Percentiles rank a stretch among this genome's conserved stretches.
These are phyloP conservation scores for Echites panduratus DNA, from an alignment of 257 asterid genomes.

Conservation along the genomic window DNA sequence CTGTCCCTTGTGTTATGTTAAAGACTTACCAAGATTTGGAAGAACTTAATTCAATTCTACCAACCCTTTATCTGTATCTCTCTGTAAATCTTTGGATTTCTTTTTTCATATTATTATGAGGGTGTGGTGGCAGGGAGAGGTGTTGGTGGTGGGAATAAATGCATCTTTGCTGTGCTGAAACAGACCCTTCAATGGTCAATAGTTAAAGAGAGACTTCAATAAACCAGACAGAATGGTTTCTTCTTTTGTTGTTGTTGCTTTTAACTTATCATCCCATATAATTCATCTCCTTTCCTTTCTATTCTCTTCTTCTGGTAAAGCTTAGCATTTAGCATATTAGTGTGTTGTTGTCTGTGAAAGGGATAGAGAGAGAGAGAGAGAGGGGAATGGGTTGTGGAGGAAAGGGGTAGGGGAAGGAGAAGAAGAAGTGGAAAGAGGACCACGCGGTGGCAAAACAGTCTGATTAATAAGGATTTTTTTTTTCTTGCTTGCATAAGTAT, in stretches of 20 bases:
- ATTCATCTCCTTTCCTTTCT: neutral
- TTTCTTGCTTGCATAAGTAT: conserved; percentile 4
- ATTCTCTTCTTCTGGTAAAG: neutral
- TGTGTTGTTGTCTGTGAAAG: conserved; percentile 15
- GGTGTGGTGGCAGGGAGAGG: conserved; percentile 14
- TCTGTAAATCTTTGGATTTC: conserved; percentile 3
- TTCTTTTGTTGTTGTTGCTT: conserved; percentile 28
- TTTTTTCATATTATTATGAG: neutral
- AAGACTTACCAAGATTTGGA: neutral
- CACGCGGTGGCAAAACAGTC: conserved; percentile 39
- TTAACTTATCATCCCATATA: conserved; percentile 1
- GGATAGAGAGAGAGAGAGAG: neutral
- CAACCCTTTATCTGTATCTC: conserved; percentile 11
- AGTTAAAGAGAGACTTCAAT: conserved; percentile 13
- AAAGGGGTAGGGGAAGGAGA: neutral
- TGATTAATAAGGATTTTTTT: conserved; percentile 6
- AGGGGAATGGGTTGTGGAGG: neutral
- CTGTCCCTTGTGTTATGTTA: neutral
- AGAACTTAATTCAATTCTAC: conserved; percentile 3
- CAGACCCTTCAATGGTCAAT: conserved; percentile 27
- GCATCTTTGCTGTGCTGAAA: conserved; percentile 42
- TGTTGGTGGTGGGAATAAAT: conserved; percentile 54
- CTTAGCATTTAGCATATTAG: neutral
- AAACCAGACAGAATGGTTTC: conserved; percentile 32
- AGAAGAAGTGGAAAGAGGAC: conserved; percentile 1